Percentiles rank a stretch among this genome's conserved stretches.
Conservation (phyloP, 306 rosid species). For the Fragaria ananassa region DNA sequence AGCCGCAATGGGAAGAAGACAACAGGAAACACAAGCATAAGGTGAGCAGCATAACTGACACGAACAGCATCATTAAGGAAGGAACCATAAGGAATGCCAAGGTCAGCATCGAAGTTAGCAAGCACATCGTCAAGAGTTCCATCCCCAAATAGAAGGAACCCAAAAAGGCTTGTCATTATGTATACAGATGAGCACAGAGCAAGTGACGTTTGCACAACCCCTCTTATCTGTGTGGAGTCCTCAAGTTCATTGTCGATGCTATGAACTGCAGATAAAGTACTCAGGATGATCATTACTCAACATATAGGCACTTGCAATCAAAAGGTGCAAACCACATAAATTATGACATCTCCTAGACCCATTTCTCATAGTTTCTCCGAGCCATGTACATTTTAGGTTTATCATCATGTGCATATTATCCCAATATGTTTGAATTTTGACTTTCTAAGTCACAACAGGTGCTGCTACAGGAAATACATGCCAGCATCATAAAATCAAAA, state of each 20-base stretch:
- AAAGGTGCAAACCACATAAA: constrained; percentile 1
- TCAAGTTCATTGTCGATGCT: constrained; percentile 77
- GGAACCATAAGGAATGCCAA: constrained; percentile 70
- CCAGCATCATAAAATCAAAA: background rate
- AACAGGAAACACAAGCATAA: constrained; percentile 80
- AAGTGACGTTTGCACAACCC: constrained; percentile 67
- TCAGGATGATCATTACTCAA: constrained; percentile 19
- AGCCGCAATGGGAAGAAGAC: constrained; percentile 70
- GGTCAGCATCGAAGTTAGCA: constrained; percentile 78
- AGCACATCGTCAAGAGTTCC: constrained; percentile 81
- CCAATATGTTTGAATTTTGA: background rate
- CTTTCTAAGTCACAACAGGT: background rate
- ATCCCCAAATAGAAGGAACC: constrained; percentile 86
- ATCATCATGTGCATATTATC: background rate
- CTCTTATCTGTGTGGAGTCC: constrained; percentile 58
- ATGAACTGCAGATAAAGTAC: constrained; percentile 60
- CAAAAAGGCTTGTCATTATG: constrained; percentile 76
- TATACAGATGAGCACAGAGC: constrained; percentile 71
- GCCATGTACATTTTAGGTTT: background rate
- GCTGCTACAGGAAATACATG: background rate
- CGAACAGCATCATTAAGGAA: constrained; percentile 75
- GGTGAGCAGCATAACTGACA: constrained; percentile 86
- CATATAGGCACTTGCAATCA: background rate
- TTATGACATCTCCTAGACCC: background rate
- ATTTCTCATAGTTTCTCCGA: background rate